phyloP scores from a whole-genome alignment of 495 filamentous ascomycete genomes.

The Penicillium soppii region DNA sequence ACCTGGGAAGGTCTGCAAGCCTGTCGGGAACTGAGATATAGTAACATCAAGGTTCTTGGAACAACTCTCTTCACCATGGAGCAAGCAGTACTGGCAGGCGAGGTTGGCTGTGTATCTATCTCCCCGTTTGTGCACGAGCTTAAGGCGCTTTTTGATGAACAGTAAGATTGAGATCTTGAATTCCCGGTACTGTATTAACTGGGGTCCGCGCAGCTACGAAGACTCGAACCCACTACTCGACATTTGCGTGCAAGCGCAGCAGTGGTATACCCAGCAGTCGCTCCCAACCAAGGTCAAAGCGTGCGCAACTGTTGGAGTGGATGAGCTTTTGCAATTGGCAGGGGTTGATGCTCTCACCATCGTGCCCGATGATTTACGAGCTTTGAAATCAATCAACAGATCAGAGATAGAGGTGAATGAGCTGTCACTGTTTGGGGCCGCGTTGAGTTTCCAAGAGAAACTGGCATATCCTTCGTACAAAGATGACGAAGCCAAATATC shows the following conservation, averaged over 20 bases:
- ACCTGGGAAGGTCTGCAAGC: conserved; percentile 66
- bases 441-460: conserved; percentile 4
- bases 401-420: too few species aligned
- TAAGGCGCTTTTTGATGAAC: conserved; percentile 57
- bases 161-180: conserved; percentile 31
- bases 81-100: conserved; percentile 56
- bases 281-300: conserved; percentile 55
- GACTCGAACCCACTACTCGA: not conserved
- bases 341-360: conserved; percentile 60
- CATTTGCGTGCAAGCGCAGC: too few species aligned
- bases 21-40: conserved; percentile 53
- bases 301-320: conserved; percentile 53
- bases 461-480: too few species aligned
- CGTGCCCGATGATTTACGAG: conserved; percentile 42
- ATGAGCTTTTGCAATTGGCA: conserved; percentile 57
- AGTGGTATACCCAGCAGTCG: conserved; percentile 8
- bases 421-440: conserved; percentile 36
- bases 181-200: too few species aligned
- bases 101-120: conserved; percentile 58
- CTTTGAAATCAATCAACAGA: too few species aligned
- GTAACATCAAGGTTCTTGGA: conserved; percentile 55
- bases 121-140: conserved; percentile 66
- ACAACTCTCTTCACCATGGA: conserved; percentile 61
- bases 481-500: too few species aligned
- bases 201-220: too few species aligned